Percentiles rank a stretch among this genome's conserved stretches.
These are phyloP conservation scores for Nadsonia starkeyi-henricii DNA, from an alignment of 1,139 yeast genomes.

Conservation along the genomic window DNA sequence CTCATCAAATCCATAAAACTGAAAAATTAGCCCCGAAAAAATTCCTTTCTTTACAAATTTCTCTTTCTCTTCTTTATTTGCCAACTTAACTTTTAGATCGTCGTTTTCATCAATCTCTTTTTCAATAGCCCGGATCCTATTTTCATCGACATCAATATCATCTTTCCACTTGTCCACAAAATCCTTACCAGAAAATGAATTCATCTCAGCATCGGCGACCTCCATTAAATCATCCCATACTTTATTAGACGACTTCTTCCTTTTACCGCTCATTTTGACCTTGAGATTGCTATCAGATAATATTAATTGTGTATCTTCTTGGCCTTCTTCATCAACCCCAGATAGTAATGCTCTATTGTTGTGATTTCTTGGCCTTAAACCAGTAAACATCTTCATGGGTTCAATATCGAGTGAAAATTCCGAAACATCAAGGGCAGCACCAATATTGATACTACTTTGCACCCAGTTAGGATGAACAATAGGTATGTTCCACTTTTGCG, in stretches of 20 bases:
- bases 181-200: constrained; percentile 1
- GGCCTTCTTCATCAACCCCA: constrained; percentile 24
- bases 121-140: neutral
- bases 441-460: constrained; percentile 44
- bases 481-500: constrained; percentile 54
- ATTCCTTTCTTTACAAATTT: constrained; percentile 9
- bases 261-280: constrained; percentile 9
- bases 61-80: neutral
- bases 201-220: constrained; percentile 2
- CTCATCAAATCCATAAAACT: constrained; percentile 14
- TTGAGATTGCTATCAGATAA: constrained; percentile 10
- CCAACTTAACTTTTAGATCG: neutral
- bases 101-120: neutral
- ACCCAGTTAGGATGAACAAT: constrained; percentile 69
- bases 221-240: constrained; percentile 16
- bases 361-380: constrained; percentile 17
- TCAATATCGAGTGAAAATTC: neutral
- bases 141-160: constrained; percentile 1
- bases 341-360: constrained; percentile 34
- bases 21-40: constrained; percentile 13
- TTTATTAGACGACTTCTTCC: constrained; percentile 10
- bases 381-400: constrained; percentile 30
- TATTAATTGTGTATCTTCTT: constrained; percentile 13
- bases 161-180: neutral
- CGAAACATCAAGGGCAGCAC: constrained; percentile 38